phyloP scores from a whole-genome alignment of 2,329 filamentous ascomycete species.

The Knufia petricola region DNA sequence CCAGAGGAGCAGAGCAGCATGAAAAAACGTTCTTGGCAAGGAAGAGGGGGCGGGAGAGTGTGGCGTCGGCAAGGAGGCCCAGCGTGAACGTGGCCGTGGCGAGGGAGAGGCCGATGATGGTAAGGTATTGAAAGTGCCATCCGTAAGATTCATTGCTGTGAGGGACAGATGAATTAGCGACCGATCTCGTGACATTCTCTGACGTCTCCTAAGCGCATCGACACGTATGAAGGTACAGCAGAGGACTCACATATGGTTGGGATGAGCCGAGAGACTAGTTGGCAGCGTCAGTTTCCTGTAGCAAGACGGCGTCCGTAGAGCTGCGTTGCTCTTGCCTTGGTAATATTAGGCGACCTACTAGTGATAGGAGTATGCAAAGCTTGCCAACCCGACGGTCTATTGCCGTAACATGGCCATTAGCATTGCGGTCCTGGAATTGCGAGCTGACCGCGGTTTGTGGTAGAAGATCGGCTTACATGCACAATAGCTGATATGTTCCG shows the following conservation, averaged over 20 bases:
- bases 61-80: slow-evolving; percentile 48
- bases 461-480: slow-evolving; percentile 27
- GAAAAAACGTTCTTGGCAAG: slow-evolving; percentile 48
- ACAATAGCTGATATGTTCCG: slow-evolving; percentile 34
- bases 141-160: slow-evolving; percentile 49
- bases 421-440: slow-evolving; percentile 1
- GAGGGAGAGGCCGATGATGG: slow-evolving; percentile 51
- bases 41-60: slow-evolving; percentile 44
- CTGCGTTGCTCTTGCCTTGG: background rate
- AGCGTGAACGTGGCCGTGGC: slow-evolving; percentile 46
- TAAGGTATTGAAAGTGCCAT: slow-evolving; percentile 58
- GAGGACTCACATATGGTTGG: slow-evolving; percentile 30
- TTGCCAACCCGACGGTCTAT: slow-evolving; percentile 32
- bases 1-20: slow-evolving; percentile 49
- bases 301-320: background rate
- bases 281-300: background rate
- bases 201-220: no score
- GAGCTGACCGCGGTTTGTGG: background rate
- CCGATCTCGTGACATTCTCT: no score
- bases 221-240: slow-evolving; percentile 9
- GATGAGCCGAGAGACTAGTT: slow-evolving; percentile 34
- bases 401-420: background rate
- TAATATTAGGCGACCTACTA: slow-evolving; percentile 28
- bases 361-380: slow-evolving; percentile 37
- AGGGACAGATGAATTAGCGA: slow-evolving; percentile 5